A percentile compares a stretch with the other conserved stretches of the same genome.
These are phyloP conservation scores for Paraconiothyrium sp. DNA, from an alignment of 2,329 filamentous ascomycete genomes.

Conservation along the genomic window DNA sequence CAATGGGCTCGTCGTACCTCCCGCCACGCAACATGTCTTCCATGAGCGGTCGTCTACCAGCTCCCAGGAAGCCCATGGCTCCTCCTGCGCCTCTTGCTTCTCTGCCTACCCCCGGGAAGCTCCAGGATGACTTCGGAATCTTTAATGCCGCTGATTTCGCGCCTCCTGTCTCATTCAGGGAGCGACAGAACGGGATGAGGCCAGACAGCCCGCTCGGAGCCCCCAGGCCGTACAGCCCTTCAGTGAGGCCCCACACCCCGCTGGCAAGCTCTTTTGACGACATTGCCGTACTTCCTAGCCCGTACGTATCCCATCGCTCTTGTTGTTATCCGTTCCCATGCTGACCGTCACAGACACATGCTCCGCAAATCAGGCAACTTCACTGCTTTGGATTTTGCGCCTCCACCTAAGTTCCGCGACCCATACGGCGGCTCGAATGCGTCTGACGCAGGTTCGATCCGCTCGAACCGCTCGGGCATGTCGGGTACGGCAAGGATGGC, in stretches of 20 bases:
- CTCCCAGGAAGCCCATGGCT: slow-evolving; percentile 68
- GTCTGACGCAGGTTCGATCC: slow-evolving; percentile 61
- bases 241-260: slow-evolving; percentile 77
- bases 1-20: slow-evolving; percentile 55
- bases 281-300: slow-evolving; percentile 83
- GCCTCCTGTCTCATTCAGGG: slow-evolving; percentile 70
- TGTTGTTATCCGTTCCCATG: neutral
- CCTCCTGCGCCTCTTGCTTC: slow-evolving; percentile 78
- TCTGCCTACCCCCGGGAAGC: slow-evolving; percentile 84
- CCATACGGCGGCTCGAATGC: slow-evolving; percentile 38
- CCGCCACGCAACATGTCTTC: slow-evolving; percentile 54
- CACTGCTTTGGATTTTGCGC: slow-evolving; percentile 81
- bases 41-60: slow-evolving; percentile 48
- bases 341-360: slow-evolving; percentile 65
- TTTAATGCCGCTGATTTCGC: slow-evolving; percentile 85
- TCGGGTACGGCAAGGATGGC: slow-evolving; percentile 74
- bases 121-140: slow-evolving; percentile 78
- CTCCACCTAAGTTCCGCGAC: slow-evolving; percentile 75
- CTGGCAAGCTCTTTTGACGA: slow-evolving; percentile 88
- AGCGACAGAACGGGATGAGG: slow-evolving; percentile 72
- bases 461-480: slow-evolving; percentile 80
- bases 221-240: slow-evolving; percentile 75
- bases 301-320: slow-evolving; percentile 68
- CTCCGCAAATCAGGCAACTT: slow-evolving; percentile 82
- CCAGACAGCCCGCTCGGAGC: slow-evolving; percentile 69